Conservation (phyloP, 768 basidiomycete genomes). For the Russula compacta region DNA sequence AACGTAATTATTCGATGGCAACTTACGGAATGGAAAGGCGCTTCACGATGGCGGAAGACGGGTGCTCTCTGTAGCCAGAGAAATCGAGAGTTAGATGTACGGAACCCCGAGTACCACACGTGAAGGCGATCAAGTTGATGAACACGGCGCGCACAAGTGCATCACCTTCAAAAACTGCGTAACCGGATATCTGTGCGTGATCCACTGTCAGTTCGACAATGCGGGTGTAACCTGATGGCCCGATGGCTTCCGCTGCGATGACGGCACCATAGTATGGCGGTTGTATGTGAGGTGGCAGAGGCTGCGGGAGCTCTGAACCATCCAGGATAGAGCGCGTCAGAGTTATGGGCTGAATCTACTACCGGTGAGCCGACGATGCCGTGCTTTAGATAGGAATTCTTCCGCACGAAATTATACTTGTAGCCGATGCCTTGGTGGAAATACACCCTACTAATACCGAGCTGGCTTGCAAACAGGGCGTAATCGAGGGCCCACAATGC, state of each 20-base stretch:
- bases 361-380: background rate
- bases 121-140: conserved; percentile 47
- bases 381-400: too few relatives aligned
- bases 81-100: background rate
- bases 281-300: conserved; percentile 51
- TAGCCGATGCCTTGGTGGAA: conserved; percentile 64
- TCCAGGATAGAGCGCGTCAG: conserved; percentile 51
- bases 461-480: conserved; percentile 45
- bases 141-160: conserved; percentile 42
- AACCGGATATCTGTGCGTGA: conserved; percentile 43
- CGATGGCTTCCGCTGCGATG: conserved; percentile 50
- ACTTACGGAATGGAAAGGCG: conserved; percentile 39
- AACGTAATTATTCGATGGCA: background rate
- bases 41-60: conserved; percentile 36
- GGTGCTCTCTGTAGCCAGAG: conserved; percentile 23
- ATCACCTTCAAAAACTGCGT: conserved; percentile 47
- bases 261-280: conserved; percentile 60
- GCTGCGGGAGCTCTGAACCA: conserved; percentile 39
- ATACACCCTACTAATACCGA: conserved; percentile 45
- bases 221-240: conserved; percentile 33
- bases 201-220: conserved; percentile 42
- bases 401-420: conserved; percentile 54
- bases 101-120: conserved; percentile 1
- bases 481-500: conserved; percentile 64
- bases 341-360: conserved; percentile 53